Percentiles rank a stretch among this genome's conserved stretches.
Conservation (phyloP, 225 moss, liverwort and hornwort genomes). For the Marchantia paleacea region DNA sequence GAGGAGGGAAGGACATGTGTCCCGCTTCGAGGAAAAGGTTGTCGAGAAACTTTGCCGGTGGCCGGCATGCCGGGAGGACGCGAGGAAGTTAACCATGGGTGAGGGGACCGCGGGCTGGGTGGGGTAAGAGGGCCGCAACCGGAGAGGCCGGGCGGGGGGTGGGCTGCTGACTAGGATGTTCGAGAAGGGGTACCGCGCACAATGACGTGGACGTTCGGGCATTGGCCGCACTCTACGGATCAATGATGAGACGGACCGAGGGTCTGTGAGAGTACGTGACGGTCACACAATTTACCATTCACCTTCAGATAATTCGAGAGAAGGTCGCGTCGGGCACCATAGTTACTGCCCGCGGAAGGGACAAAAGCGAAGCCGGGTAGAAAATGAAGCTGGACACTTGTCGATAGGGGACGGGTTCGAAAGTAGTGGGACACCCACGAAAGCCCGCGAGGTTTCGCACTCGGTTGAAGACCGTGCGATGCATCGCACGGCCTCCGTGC, state of each 20-base stretch:
- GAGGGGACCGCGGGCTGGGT: background rate
- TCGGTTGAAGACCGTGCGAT: slow-evolving; percentile 9
- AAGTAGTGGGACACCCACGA: background rate
- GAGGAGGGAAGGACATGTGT: background rate
- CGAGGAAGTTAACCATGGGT: slow-evolving; percentile 1
- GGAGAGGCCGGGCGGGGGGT: background rate
- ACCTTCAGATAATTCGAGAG: too few species aligned
- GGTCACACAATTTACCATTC: background rate
- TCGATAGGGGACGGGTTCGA: too few species aligned
- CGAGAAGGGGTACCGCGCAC: background rate
- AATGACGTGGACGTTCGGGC: slow-evolving; percentile 2
- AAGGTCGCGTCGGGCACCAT: background rate
- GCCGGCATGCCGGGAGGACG: slow-evolving; percentile 1
- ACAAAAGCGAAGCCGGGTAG: background rate
- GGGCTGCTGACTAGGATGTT: background rate
- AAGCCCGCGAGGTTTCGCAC: background rate
- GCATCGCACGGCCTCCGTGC: slow-evolving; percentile 2
- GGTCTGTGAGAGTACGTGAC: background rate
- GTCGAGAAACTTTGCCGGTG: background rate
- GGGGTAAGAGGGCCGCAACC: background rate
- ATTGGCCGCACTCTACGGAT: background rate
- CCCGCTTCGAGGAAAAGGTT: background rate
- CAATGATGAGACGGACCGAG: slow-evolving; percentile 1
- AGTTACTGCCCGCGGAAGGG: background rate
- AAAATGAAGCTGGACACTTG: too few species aligned